phyloP scores from a whole-genome alignment of 2,329 filamentous ascomycete genomes.

The Tricladium varicosporioides region DNA sequence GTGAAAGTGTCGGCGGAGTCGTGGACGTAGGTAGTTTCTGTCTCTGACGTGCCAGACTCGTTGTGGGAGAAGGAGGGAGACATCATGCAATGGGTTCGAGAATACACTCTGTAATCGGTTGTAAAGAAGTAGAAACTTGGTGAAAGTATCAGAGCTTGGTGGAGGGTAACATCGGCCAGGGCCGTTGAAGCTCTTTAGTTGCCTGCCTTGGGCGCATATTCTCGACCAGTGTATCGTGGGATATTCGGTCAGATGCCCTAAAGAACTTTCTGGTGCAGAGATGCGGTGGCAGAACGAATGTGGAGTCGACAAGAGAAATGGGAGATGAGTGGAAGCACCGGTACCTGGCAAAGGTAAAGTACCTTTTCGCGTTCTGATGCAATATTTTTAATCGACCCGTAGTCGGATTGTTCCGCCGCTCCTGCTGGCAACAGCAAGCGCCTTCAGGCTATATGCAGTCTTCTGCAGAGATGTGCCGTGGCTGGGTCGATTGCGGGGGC shows the following conservation, averaged over 20 bases:
- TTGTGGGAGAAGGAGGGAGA: slow-evolving; percentile 12
- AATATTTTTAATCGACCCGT: background rate
- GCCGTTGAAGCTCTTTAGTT: slow-evolving; percentile 18
- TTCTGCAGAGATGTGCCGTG: background rate
- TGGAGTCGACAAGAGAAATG: background rate
- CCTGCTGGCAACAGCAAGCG: background rate
- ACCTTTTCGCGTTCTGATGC: background rate
- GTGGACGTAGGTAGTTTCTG: slow-evolving; percentile 28
- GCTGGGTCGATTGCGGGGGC: background rate
- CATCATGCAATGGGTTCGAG: slow-evolving; percentile 11
- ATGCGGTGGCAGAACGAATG: slow-evolving; percentile 4
- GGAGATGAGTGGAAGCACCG: background rate
- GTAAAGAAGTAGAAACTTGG: background rate
- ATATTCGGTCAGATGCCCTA: slow-evolving; percentile 15
- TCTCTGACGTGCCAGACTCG: slow-evolving; percentile 7
- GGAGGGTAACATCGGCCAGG: slow-evolving; percentile 20
- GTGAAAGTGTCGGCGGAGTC: slow-evolving; percentile 29
- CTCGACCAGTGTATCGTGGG: slow-evolving; percentile 20
- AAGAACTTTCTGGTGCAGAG: slow-evolving; percentile 12
- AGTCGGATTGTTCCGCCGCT: background rate
- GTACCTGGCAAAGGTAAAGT: background rate
- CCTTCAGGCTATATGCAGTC: background rate
- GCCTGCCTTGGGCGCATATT: slow-evolving; percentile 29
- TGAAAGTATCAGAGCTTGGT: slow-evolving; percentile 11
- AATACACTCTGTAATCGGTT: too few relatives aligned